phyloP scores from a whole-genome alignment of 768 basidiomycete genomes.

The Arthromyces matolae region DNA sequence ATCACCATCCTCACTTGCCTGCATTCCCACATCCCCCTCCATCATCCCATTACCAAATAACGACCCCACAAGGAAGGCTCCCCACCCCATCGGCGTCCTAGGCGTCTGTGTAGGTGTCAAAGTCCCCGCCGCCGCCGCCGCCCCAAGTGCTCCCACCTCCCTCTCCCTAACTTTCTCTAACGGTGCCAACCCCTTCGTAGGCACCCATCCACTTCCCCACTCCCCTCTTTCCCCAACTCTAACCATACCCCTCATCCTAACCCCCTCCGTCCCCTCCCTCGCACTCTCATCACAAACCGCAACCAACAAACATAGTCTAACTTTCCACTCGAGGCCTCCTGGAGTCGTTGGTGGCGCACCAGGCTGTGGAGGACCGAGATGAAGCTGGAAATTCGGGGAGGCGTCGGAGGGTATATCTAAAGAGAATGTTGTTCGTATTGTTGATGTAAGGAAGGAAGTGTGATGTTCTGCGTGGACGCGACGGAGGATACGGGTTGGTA shows the following conservation, averaged over 20 bases:
- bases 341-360: constrained; percentile 20
- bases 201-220: constrained; percentile 71
- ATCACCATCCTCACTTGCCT: constrained; percentile 59
- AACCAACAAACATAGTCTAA: constrained; percentile 83
- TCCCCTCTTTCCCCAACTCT: constrained; percentile 60
- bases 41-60: constrained; percentile 38
- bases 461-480: constrained; percentile 86
- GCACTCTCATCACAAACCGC: constrained; percentile 54
- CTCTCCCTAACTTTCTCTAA: constrained; percentile 42
- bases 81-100: constrained; percentile 34
- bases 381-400: constrained; percentile 78
- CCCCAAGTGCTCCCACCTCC: constrained; percentile 10
- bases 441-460: constrained; percentile 68
- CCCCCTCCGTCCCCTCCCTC: constrained; percentile 44
- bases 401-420: constrained; percentile 93
- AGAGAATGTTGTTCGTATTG: constrained; percentile 76
- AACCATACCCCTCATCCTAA: constrained; percentile 48
- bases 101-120: constrained; percentile 13
- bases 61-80: constrained; percentile 34
- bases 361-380: constrained; percentile 36
- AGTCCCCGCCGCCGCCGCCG: background rate
- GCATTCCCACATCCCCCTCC: constrained; percentile 6
- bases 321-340: constrained; percentile 90
- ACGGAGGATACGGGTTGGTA: constrained; percentile 50
- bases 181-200: constrained; percentile 55